phyloP scores from a whole-genome alignment of 73 alveolate species.

The Paramecium biaurelia region DNA sequence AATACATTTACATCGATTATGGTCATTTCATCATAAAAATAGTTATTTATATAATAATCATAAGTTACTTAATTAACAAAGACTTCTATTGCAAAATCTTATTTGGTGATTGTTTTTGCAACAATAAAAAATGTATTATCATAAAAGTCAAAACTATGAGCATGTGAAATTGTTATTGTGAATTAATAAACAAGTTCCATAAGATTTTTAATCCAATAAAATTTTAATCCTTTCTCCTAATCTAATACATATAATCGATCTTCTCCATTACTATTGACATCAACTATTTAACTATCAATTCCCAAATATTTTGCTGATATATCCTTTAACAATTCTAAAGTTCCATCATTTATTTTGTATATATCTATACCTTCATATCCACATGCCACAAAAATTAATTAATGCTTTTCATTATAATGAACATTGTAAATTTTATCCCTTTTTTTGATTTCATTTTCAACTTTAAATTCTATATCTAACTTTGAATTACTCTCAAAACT shows the following conservation, averaged over 20 bases:
- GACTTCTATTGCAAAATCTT: conserved; percentile 36
- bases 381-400: not conserved
- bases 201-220: not conserved
- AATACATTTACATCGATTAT: not conserved
- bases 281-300: not conserved
- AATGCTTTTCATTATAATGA: not conserved
- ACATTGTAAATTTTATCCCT: not conserved
- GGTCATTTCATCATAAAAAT: not conserved
- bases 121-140: conserved; percentile 33
- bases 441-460: not conserved
- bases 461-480: not conserved
- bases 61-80: not conserved
- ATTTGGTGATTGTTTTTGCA: not conserved
- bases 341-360: not conserved
- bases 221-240: not conserved
- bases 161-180: not conserved
- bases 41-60: not conserved
- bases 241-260: not conserved
- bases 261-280: not conserved
- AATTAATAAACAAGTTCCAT: not conserved
- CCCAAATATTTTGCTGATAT: not conserved
- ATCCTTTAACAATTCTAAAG: not conserved
- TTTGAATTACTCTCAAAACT: not conserved
- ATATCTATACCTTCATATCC: conserved; percentile 37
- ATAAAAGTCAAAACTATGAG: not conserved